Percentiles rank a stretch among this genome's conserved stretches.
Evolutionary conservation across 257 asterid species (phyloP).

Genomic region (Striga asiatica): DNA sequence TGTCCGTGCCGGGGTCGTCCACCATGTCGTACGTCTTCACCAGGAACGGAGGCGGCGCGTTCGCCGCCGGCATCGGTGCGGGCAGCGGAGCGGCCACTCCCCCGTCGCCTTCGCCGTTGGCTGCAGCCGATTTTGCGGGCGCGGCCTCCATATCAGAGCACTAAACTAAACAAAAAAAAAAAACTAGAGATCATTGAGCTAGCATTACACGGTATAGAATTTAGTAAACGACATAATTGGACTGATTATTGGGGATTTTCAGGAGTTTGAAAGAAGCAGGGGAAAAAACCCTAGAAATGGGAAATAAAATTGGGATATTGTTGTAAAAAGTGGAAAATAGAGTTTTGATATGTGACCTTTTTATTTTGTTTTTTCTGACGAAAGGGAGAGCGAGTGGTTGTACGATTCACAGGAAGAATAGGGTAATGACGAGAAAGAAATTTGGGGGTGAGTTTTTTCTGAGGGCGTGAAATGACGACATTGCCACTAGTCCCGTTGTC

Average conservation of each 20-base stretch:
- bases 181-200: constrained; percentile 6
- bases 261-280: constrained; percentile 8
- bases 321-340: background rate
- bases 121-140: constrained; percentile 19
- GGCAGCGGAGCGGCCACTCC: constrained; percentile 28
- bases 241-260: constrained; percentile 6
- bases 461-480: too few species aligned
- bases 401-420: constrained; percentile 10
- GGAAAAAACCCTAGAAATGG: constrained; percentile 14
- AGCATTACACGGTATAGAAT: background rate
- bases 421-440: background rate
- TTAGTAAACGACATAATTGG: background rate
- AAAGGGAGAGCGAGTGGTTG: constrained; percentile 7
- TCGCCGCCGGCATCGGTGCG: constrained; percentile 39
- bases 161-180: constrained; percentile 11
- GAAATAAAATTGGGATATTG: constrained; percentile 3
- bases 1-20: constrained; percentile 58
- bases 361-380: background rate
- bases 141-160: constrained; percentile 20
- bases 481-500: too few species aligned
- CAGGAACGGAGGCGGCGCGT: constrained; percentile 67
- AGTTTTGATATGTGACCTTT: too few species aligned
- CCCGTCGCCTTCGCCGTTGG: constrained; percentile 22
- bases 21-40: constrained; percentile 83
- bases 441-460: too few species aligned